Percentiles rank a stretch among this genome's conserved stretches.
These are phyloP conservation scores for Citrus sinensis DNA, from an alignment of 345 rosid genomes.

Conservation along the genomic window DNA sequence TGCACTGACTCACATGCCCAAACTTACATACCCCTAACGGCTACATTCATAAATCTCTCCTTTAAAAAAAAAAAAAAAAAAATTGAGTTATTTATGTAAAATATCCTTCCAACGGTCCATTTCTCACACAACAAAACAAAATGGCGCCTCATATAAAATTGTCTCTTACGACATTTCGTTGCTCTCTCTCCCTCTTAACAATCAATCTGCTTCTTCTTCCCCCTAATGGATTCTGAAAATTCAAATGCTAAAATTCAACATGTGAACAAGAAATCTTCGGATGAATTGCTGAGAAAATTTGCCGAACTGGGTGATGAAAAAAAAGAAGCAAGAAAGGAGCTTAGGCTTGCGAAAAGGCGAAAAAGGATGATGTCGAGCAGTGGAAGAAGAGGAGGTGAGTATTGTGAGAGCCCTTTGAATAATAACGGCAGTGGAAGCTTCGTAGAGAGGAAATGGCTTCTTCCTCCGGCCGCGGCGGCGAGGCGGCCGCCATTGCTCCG, in stretches of 20 bases:
- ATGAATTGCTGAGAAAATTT: slow-evolving; percentile 81
- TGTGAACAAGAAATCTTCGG: slow-evolving; percentile 71
- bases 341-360: slow-evolving; percentile 28
- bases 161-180: neutral
- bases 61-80: neutral
- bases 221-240: slow-evolving; percentile 2
- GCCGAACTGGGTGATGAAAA: slow-evolving; percentile 38
- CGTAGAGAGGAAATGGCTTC: slow-evolving; percentile 64
- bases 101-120: slow-evolving; percentile 52
- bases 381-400: slow-evolving; percentile 7
- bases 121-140: slow-evolving; percentile 25
- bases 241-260: slow-evolving; percentile 42
- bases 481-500: slow-evolving; percentile 46
- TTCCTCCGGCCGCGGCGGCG: slow-evolving; percentile 35
- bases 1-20: slow-evolving; percentile 14
- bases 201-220: neutral
- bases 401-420: slow-evolving; percentile 21
- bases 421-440: slow-evolving; percentile 21
- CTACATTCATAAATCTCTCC: slow-evolving; percentile 27
- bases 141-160: neutral
- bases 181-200: slow-evolving; percentile 1
- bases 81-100: slow-evolving; percentile 22
- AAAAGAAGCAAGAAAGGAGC: slow-evolving; percentile 14
- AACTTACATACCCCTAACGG: slow-evolving; percentile 31
- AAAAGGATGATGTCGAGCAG: slow-evolving; percentile 21